Evolutionary conservation across 495 filamentous ascomycete genomes (phyloP).

Genomic region (Lophiotrema nucula): DNA sequence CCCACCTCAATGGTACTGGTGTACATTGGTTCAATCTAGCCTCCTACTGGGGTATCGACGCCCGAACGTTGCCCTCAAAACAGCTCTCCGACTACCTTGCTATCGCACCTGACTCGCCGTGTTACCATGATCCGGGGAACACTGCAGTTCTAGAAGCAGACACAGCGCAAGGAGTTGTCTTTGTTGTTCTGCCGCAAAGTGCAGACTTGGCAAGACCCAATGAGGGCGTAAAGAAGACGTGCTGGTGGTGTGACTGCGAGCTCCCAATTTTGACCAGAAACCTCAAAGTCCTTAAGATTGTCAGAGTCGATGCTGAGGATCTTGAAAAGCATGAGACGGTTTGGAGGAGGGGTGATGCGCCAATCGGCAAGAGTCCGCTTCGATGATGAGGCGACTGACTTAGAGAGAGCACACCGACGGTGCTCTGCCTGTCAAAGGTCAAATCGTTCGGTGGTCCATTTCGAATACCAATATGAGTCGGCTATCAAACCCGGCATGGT

Average conservation of each 20-base stretch:
- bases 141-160: background rate
- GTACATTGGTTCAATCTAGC: slow-evolving; percentile 5
- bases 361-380: background rate
- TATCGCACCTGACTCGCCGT: background rate
- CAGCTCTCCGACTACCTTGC: background rate
- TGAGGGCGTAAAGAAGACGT: slow-evolving; percentile 1
- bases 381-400: no score
- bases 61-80: background rate
- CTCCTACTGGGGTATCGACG: background rate
- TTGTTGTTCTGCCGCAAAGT: background rate
- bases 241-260: slow-evolving; percentile 12
- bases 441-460: no score
- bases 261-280: background rate
- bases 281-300: slow-evolving; percentile 1
- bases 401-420: no score
- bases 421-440: no score
- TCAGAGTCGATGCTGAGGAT: slow-evolving; percentile 3
- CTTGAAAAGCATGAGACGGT: background rate
- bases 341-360: background rate
- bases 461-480: no score
- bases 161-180: background rate
- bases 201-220: background rate
- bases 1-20: background rate
- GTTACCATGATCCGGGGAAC: background rate
- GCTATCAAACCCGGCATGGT: no score